Conservation (phyloP, 2,329 filamentous ascomycete genomes). For the Colletotrichum spinosum region DNA sequence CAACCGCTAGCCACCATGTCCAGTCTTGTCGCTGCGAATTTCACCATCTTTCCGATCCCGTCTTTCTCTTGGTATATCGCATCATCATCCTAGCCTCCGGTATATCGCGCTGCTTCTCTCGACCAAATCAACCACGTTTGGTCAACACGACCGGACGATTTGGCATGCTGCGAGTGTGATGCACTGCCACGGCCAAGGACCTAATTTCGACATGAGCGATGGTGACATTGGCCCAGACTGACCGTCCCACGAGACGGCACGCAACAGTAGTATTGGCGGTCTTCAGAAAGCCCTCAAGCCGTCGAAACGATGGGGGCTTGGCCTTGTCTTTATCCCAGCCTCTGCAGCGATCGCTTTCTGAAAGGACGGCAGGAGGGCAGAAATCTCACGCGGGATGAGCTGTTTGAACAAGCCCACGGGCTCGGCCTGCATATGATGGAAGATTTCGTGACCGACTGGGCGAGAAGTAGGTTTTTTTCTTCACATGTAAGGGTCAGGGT, state of each 20-base stretch:
- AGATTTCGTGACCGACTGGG: not conserved
- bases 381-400: not conserved
- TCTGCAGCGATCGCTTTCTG: not conserved
- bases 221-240: not conserved
- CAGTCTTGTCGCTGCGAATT: not conserved
- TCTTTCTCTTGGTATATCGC: constrained; percentile 31
- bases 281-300: not conserved
- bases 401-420: not conserved
- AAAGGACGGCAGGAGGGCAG: not conserved
- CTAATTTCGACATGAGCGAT: not conserved
- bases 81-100: constrained; percentile 8
- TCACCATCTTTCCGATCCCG: constrained; percentile 8
- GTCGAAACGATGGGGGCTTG: not conserved
- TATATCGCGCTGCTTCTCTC: not conserved
- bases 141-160: not conserved
- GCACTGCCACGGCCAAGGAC: constrained; percentile 32
- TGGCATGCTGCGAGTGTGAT: not conserved
- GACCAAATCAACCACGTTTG: too few relatives aligned
- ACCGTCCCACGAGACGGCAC: not conserved
- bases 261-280: not conserved
- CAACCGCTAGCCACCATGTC: not conserved
- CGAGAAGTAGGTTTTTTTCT: not conserved
- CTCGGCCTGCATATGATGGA: constrained; percentile 3
- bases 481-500: not conserved
- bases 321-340: not conserved